Conservation (phyloP, 2,329 filamentous ascomycete species). For the Orbilia oligospora region DNA sequence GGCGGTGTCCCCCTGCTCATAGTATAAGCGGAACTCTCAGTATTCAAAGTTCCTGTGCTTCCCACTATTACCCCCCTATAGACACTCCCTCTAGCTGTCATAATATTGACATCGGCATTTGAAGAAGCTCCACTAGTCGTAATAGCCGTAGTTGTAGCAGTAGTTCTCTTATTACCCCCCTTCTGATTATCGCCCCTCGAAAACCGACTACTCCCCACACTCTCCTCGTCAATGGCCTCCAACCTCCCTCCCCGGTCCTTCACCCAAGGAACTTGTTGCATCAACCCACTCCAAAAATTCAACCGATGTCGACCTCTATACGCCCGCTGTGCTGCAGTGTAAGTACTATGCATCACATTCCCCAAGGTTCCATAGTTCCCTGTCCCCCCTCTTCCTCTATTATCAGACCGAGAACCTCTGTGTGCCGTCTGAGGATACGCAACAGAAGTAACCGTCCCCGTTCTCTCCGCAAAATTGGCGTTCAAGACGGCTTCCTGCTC, state of each 20-base stretch:
- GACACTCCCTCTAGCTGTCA: not conserved
- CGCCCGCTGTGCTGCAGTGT: constrained; percentile 46
- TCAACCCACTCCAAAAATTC: constrained; percentile 50
- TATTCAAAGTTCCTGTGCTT: constrained; percentile 17
- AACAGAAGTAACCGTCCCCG: constrained; percentile 24
- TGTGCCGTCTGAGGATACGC: constrained; percentile 44
- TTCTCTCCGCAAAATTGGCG: constrained; percentile 40
- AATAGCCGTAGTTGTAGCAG: no score
- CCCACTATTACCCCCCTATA: constrained; percentile 9
- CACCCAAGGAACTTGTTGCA: constrained; percentile 33
- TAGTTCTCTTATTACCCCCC: no score
- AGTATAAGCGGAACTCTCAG: constrained; percentile 35
- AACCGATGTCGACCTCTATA: constrained; percentile 40
- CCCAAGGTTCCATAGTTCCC: constrained; percentile 45
- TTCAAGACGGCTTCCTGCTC: constrained; percentile 13
- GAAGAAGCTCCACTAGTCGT: constrained; percentile 1
- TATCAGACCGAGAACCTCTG: not conserved
- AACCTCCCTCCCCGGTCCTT: constrained; percentile 8
- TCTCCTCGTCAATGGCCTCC: constrained; percentile 50
- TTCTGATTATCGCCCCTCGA: not conserved
- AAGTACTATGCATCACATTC: constrained; percentile 49
- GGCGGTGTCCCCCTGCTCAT: constrained; percentile 37
- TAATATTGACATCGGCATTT: constrained; percentile 1
- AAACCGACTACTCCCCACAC: constrained; percentile 43
- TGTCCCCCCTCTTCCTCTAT: not conserved